Evolutionary conservation across 1,139 yeast species (phyloP).

Genomic region (Taiozyma sp.): DNA sequence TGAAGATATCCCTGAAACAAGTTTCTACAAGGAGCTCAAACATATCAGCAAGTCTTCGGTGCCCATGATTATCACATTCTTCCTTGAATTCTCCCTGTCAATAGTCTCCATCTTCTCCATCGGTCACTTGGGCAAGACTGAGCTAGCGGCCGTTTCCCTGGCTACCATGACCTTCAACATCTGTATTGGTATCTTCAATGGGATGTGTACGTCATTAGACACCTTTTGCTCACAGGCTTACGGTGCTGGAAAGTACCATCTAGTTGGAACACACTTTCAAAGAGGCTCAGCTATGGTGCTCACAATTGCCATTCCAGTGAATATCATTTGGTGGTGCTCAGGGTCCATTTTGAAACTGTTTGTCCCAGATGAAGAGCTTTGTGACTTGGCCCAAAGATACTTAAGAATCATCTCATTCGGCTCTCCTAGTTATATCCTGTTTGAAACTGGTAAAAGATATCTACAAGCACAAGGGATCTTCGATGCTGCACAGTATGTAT

Average conservation of each 20-base stretch:
- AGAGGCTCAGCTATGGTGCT: slow-evolving; percentile 38
- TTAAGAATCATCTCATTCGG: slow-evolving; percentile 31
- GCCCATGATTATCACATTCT: slow-evolving; percentile 64
- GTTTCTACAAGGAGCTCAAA: slow-evolving; percentile 25
- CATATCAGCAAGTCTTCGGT: slow-evolving; percentile 33
- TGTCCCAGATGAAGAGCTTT: slow-evolving; percentile 32
- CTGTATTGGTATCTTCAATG: slow-evolving; percentile 45
- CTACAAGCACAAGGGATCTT: slow-evolving; percentile 38
- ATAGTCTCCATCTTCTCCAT: slow-evolving; percentile 77
- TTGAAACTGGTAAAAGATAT: slow-evolving; percentile 39
- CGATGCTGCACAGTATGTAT: slow-evolving; percentile 35
- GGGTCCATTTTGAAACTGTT: slow-evolving; percentile 26
- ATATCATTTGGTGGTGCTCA: slow-evolving; percentile 36
- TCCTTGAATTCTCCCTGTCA: slow-evolving; percentile 72
- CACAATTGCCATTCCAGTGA: slow-evolving; percentile 30
- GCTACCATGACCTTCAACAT: slow-evolving; percentile 46
- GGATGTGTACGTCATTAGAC: slow-evolving; percentile 49
- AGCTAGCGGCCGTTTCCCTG: slow-evolving; percentile 34
- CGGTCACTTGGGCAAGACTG: slow-evolving; percentile 68
- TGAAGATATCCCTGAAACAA: slow-evolving; percentile 7
- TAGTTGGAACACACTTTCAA: slow-evolving; percentile 39
- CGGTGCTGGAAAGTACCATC: slow-evolving; percentile 31
- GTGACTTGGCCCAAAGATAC: slow-evolving; percentile 30
- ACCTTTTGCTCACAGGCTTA: slow-evolving; percentile 50
- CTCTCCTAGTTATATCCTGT: slow-evolving; percentile 35